A percentile compares a stretch with the other conserved stretches of the same genome.
phyloP scores from a whole-genome alignment of 2,329 filamentous ascomycete species.

The Calonectria fujianensis region DNA sequence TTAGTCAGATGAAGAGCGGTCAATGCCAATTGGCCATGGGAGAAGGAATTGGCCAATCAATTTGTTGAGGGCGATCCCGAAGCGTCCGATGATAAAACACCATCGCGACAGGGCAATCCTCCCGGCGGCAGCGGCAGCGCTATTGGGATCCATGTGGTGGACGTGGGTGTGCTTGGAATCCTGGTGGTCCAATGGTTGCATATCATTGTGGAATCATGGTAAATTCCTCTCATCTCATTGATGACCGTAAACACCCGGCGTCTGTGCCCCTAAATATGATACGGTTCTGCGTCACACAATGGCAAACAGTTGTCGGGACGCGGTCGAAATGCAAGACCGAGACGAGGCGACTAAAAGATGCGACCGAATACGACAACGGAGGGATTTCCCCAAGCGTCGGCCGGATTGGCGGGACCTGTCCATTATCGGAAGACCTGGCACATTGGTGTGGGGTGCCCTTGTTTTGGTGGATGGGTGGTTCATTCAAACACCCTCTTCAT shows the following conservation, averaged over 20 bases:
- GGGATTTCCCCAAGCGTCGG: conserved; percentile 12
- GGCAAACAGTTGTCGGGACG: not conserved
- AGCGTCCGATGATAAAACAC: conserved; percentile 36
- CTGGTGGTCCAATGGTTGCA: not conserved
- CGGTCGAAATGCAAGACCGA: conserved; percentile 5
- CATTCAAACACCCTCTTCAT: conserved; percentile 33
- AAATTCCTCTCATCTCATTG: not conserved
- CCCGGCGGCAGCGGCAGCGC: conserved; percentile 14
- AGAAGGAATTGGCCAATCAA: conserved; percentile 41
- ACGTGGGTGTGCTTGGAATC: not conserved
- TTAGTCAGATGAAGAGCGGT: conserved; percentile 50
- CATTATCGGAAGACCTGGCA: conserved; percentile 15
- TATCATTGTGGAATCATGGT: not conserved
- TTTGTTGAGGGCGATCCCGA: conserved; percentile 11
- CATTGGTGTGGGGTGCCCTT: conserved; percentile 27
- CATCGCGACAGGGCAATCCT: conserved; percentile 22
- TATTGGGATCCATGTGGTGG: conserved; percentile 12
- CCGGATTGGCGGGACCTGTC: conserved; percentile 25
- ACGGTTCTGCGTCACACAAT: not conserved
- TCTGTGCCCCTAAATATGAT: not conserved
- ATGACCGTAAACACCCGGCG: not conserved
- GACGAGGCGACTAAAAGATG: conserved; percentile 2
- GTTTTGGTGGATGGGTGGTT: conserved; percentile 35
- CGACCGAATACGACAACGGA: conserved; percentile 37
- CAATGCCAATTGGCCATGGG: conserved; percentile 42